A percentile compares a stretch with the other conserved stretches of the same genome.
These are phyloP conservation scores for Penicillium rolfsii DNA, from an alignment of 2,329 filamentous ascomycete genomes.

Conservation along the genomic window DNA sequence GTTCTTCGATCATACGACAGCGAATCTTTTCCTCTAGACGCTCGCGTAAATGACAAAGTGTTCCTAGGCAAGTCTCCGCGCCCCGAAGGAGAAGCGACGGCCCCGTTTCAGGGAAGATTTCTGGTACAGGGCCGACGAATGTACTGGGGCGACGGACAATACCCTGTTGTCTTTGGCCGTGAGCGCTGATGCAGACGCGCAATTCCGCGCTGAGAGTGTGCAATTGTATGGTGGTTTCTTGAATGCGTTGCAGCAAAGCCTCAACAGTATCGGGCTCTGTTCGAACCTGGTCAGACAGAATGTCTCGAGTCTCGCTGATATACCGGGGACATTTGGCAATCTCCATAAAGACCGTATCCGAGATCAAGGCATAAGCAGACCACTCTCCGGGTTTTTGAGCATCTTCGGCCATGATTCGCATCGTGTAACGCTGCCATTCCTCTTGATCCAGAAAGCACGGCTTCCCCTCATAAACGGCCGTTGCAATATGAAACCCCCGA, in stretches of 20 bases:
- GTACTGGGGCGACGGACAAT: conserved; percentile 26
- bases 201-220: conserved; percentile 19
- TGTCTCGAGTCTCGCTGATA: conserved; percentile 28
- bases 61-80: conserved; percentile 28
- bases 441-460: conserved; percentile 42
- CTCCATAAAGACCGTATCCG: conserved; percentile 33
- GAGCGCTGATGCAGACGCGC: conserved; percentile 26
- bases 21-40: conserved; percentile 23
- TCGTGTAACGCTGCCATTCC: conserved; percentile 38
- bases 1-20: conserved; percentile 14
- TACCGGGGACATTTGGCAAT: conserved; percentile 35
- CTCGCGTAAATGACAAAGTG: conserved; percentile 24
- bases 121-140: conserved; percentile 32
- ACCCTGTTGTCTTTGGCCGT: conserved; percentile 30
- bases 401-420: conserved; percentile 31
- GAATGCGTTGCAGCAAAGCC: conserved; percentile 22
- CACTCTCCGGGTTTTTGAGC: conserved; percentile 29
- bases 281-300: conserved; percentile 12
- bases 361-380: conserved; percentile 29
- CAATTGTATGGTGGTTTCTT: conserved; percentile 21
- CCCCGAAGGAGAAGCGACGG: conserved; percentile 33
- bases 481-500: conserved; percentile 43
- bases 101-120: conserved; percentile 29
- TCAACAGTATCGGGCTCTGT: conserved; percentile 4
- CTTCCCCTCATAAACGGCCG: conserved; percentile 37